Base-by-base conservation (phyloP, 169 alveolate genomes). In the Cryptosporidium andersoni region DNA sequence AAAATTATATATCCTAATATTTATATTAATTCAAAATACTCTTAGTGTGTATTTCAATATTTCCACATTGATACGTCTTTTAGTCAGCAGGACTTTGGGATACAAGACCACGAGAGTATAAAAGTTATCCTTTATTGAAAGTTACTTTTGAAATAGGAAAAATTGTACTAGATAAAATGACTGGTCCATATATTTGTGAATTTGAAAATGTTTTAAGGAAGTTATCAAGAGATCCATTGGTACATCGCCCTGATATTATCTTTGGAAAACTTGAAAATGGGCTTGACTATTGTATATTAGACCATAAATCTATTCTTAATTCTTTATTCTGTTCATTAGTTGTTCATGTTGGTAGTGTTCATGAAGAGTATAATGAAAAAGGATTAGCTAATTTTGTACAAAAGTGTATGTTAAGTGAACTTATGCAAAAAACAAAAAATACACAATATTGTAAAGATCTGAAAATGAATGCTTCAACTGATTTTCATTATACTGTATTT, bases 311-410 rank as follows among this genome's bases (percentile, higher is more conserved):
- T 25, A 45, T 47, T 25, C 55, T 25, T 43, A 74, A 74, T 14
- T 14, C 56, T n/a, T 74, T 74, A 45, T 43, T 45, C 45, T 34
- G 55, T n/a, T 58, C 37, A 37, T 43, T 74, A 5, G 85, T 74
- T 14, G 3, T 74, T 58, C 55, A 74, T 43, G 48, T 51, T 7
- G 85, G 85, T 42, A 74, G 85, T 60, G 55, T 74, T 7, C 85
- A 74, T 42, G 85, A 74, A 48, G 85, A 58, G 14, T 68, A 74
- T 12, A 16, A 39, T n/a, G 85, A 74, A 58, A 58, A 45, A 25
- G 85, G 85, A 74, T n/a, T 74, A 4, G 85, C 85, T 0, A 74
- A 74, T 49, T 74, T 74, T 56, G 43, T 60, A n/a, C 85, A 74
- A 16, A 52, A 74, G 43, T 58, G 55, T 3, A 58, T 55, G 25